Percentiles rank a stretch among this genome's conserved stretches.
Evolutionary conservation across 352 stramenopile species (phyloP).

Genomic region (Globisporangium sylvaticum): DNA sequence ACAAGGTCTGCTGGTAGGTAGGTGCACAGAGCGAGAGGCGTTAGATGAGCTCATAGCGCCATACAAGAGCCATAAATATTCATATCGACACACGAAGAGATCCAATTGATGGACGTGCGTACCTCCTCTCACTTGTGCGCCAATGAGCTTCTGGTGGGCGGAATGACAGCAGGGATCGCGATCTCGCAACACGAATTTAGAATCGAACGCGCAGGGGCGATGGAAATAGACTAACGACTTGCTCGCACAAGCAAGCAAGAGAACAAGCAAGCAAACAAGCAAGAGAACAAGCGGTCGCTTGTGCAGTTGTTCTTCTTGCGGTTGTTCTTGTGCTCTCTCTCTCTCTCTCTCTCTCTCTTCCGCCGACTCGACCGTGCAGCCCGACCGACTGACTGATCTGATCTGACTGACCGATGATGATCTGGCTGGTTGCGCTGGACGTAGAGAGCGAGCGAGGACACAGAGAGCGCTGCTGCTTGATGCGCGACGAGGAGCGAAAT

Average conservation of each 20-base stretch:
- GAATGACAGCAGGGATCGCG: not conserved
- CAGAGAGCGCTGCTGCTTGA: not conserved
- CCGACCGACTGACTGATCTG: not conserved
- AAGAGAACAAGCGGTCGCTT: not conserved
- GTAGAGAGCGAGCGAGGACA: not conserved
- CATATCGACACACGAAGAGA: not conserved
- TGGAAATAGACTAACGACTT: conserved; percentile 4
- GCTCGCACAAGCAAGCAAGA: not conserved
- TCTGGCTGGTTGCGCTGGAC: conserved; percentile 1
- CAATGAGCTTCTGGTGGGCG: conserved; percentile 6
- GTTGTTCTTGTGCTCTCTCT: not conserved
- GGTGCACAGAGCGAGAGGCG: not conserved
- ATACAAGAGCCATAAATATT: not conserved
- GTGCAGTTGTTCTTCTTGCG: not conserved
- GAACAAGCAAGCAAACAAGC: not conserved
- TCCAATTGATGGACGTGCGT: not conserved
- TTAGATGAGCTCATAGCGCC: not conserved
- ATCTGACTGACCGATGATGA: not conserved
- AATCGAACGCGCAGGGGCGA: not conserved
- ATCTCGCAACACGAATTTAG: not conserved
- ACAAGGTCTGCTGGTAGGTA: not conserved
- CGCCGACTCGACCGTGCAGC: not conserved
- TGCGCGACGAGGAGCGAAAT: conserved; percentile 1
- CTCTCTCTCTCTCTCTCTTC: conserved; percentile 1
- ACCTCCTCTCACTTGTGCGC: conserved; percentile 1